A percentile compares a stretch with the other conserved stretches of the same genome.
Evolutionary conservation across 345 rosid genomes (phyloP).

Genomic region (Corchorus olitorius): DNA sequence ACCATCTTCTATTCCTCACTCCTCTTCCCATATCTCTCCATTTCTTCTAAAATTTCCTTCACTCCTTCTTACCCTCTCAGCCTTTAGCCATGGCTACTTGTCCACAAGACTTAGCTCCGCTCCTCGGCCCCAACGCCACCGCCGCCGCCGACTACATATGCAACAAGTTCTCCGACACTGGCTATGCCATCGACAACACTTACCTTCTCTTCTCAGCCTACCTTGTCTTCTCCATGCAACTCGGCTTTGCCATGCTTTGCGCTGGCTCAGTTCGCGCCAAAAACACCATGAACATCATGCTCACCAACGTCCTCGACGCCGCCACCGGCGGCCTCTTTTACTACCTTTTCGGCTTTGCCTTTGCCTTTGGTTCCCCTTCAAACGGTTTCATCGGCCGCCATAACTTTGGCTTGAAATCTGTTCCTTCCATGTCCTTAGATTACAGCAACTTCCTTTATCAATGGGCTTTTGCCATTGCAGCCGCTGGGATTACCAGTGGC

Average conservation of each 20-base stretch:
- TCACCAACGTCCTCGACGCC: constrained; percentile 91
- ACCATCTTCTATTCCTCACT: neutral
- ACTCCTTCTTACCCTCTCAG: no score
- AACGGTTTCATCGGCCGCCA: constrained; percentile 82
- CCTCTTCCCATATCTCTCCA: neutral
- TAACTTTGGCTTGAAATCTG: constrained; percentile 54
- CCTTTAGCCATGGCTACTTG: constrained; percentile 34
- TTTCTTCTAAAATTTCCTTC: neutral
- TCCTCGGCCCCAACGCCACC: constrained; percentile 64
- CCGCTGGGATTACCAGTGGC: constrained; percentile 93
- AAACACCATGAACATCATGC: constrained; percentile 96
- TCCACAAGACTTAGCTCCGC: constrained; percentile 40
- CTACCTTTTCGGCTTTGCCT: constrained; percentile 90
- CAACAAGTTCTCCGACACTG: constrained; percentile 51
- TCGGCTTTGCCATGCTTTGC: constrained; percentile 95
- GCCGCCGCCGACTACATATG: constrained; percentile 70
- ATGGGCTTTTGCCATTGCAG: constrained; percentile 97
- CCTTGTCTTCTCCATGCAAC: constrained; percentile 91
- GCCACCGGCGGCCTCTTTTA: constrained; percentile 87
- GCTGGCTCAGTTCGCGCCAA: constrained; percentile 96
- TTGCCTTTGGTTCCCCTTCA: constrained; percentile 81
- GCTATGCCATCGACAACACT: constrained; percentile 72
- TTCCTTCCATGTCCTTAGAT: constrained; percentile 30
- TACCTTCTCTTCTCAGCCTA: constrained; percentile 94
- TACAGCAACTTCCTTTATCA: constrained; percentile 84